These are phyloP conservation scores for Lipomyces japonicus DNA, from an alignment of 805 yeast species.

Conservation along the genomic window DNA sequence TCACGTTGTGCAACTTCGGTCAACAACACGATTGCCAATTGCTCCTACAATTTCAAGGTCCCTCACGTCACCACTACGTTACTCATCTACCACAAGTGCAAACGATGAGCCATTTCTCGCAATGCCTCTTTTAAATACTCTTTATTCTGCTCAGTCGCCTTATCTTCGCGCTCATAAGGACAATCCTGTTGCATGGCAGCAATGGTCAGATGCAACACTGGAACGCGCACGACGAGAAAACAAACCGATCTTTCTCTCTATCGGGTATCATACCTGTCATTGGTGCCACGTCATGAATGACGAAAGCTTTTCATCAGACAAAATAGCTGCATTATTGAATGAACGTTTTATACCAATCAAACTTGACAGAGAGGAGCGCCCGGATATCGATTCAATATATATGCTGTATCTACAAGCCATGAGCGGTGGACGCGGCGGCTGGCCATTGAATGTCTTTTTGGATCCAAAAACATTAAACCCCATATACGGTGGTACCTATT, in stretches of 20 bases:
- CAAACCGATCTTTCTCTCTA: constrained; percentile 39
- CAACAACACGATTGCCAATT: too few species aligned
- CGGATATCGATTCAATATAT: constrained; percentile 42
- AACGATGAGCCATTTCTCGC: constrained; percentile 12
- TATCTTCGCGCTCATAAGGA: constrained; percentile 25
- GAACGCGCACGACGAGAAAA: constrained; percentile 34
- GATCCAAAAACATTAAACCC: constrained; percentile 38
- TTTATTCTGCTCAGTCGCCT: constrained; percentile 19
- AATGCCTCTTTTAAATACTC: constrained; percentile 26
- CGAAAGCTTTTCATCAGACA: constrained; percentile 34
- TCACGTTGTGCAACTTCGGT: too few species aligned
- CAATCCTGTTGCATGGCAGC: constrained; percentile 41
- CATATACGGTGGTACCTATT: constrained; percentile 41
- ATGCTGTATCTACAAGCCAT: constrained; percentile 40
- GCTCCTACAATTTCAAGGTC: too few species aligned
- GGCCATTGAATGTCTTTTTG: constrained; percentile 42
- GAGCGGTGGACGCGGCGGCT: constrained; percentile 37
- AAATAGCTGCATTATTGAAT: constrained; percentile 35
- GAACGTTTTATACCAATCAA: constrained; percentile 38
- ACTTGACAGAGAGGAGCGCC: constrained; percentile 41
- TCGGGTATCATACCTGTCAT: constrained; percentile 41
- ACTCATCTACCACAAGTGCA: background rate
- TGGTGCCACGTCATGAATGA: constrained; percentile 41
- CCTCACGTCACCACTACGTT: background rate
- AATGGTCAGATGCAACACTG: constrained; percentile 37